Conservation (phyloP, 257 asterid genomes). For the Jacaranda mimosifolia region DNA sequence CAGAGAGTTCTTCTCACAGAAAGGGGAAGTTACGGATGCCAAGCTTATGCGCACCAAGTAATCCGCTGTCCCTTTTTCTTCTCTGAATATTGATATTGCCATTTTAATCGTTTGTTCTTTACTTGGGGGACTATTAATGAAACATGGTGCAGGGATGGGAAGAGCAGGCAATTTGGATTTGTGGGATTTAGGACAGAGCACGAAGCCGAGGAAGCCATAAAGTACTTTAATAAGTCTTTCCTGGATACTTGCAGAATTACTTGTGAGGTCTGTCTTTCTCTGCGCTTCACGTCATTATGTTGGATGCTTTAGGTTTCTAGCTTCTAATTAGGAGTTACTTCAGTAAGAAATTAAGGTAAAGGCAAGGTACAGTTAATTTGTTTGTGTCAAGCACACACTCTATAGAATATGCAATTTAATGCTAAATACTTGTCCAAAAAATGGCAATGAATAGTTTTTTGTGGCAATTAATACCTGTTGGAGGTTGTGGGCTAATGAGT, state of each 20-base stretch:
- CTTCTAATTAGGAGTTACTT: conserved; percentile 1
- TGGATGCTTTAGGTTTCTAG: conserved; percentile 1
- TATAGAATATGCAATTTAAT: not conserved
- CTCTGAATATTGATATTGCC: not conserved
- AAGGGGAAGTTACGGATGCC: conserved; percentile 95
- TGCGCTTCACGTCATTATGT: not conserved
- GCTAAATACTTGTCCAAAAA: conserved; percentile 1
- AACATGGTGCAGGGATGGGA: conserved; percentile 76
- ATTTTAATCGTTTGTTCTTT: not conserved
- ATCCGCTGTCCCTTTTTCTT: not conserved
- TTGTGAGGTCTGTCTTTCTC: conserved; percentile 71
- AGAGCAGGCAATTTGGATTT: conserved; percentile 88
- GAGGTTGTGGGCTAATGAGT: conserved; percentile 15
- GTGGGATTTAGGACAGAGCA: conserved; percentile 80
- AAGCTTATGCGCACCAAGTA: conserved; percentile 93
- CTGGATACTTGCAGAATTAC: conserved; percentile 72
- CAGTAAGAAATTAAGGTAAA: not conserved
- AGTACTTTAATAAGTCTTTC: conserved; percentile 73
- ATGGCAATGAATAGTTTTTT: not conserved
- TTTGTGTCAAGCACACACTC: conserved; percentile 2
- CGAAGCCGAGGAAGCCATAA: conserved; percentile 76
- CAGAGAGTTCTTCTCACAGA: conserved; percentile 83
- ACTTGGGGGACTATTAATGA: not conserved
- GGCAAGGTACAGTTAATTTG: not conserved
- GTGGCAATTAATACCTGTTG: not conserved